phyloP scores from a whole-genome alignment of 164 flowering plant species.

The Umbilicus rupestris region DNA sequence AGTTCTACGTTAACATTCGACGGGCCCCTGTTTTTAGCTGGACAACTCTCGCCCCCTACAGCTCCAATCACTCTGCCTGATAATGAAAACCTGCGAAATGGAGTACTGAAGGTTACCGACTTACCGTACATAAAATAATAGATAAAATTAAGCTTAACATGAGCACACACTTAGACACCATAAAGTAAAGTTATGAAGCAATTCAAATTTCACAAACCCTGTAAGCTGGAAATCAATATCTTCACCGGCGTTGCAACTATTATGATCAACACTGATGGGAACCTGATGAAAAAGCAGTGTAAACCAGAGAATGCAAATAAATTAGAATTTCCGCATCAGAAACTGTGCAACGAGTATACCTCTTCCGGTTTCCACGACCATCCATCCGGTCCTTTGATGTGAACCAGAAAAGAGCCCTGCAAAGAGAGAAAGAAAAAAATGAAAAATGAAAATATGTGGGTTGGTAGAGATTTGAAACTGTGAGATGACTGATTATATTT shows the following conservation, averaged over 20 bases:
- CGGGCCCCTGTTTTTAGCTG: slow-evolving; percentile 65
- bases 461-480: no score
- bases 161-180: not conserved
- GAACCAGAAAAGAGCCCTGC: slow-evolving; percentile 82
- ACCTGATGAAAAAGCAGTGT: slow-evolving; percentile 39
- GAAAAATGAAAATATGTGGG: not conserved
- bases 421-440: not conserved
- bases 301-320: not conserved
- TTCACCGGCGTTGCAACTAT: slow-evolving; percentile 85
- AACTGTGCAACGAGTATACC: slow-evolving; percentile 23
- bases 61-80: slow-evolving; percentile 87
- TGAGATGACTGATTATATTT: no score
- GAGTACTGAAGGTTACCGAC: not conserved
- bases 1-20: slow-evolving; percentile 70
- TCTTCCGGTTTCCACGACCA: slow-evolving; percentile 94
- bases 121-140: not conserved
- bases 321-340: not conserved
- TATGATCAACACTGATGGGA: slow-evolving; percentile 66
- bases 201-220: slow-evolving; percentile 46
- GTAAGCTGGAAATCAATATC: slow-evolving; percentile 90
- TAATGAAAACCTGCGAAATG: slow-evolving; percentile 55
- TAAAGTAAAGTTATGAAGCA: slow-evolving; percentile 7
- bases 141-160: not conserved
- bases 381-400: slow-evolving; percentile 86
- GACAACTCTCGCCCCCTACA: slow-evolving; percentile 86